phyloP scores from a whole-genome alignment of 306 rosid species.

The Castanea sativa region DNA sequence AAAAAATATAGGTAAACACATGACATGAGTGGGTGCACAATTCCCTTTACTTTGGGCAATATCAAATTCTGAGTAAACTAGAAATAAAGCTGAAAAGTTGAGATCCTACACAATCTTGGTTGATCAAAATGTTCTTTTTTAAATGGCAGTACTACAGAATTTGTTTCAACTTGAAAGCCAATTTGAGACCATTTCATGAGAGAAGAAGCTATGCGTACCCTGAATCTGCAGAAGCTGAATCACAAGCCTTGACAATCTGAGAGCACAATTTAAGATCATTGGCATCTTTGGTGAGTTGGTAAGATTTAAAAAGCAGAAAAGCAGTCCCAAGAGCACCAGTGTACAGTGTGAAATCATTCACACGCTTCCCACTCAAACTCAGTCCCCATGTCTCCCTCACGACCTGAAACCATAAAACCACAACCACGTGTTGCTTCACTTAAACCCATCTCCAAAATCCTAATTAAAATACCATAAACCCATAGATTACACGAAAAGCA shows the following conservation, averaged over 20 bases:
- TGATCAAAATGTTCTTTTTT: background rate
- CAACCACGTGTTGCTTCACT: slow-evolving; percentile 6
- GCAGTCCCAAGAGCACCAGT: slow-evolving; percentile 84
- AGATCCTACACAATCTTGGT: background rate
- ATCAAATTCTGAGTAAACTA: background rate
- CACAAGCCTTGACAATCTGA: slow-evolving; percentile 71
- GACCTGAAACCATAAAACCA: slow-evolving; percentile 49
- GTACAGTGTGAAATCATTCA: slow-evolving; percentile 61
- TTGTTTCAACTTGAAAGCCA: background rate
- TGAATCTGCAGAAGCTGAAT: slow-evolving; percentile 61
- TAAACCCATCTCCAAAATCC: background rate
- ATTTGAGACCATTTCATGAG: background rate
- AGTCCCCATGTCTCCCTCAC: slow-evolving; percentile 72
- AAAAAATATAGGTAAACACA: background rate
- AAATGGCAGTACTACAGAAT: background rate
- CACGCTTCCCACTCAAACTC: slow-evolving; percentile 45
- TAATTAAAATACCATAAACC: background rate
- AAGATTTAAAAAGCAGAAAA: slow-evolving; percentile 59
- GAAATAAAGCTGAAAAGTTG: background rate
- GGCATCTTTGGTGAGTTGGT: slow-evolving; percentile 49
- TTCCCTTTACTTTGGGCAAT: background rate
- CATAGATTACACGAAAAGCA: background rate
- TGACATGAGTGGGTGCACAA: background rate
- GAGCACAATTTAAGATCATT: slow-evolving; percentile 67
- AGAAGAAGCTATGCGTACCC: slow-evolving; percentile 33